A percentile compares a stretch with the other conserved stretches of the same genome.
phyloP scores from a whole-genome alignment of 371 early-diverging fungal species.

The Choanephora cucurbitarum region DNA sequence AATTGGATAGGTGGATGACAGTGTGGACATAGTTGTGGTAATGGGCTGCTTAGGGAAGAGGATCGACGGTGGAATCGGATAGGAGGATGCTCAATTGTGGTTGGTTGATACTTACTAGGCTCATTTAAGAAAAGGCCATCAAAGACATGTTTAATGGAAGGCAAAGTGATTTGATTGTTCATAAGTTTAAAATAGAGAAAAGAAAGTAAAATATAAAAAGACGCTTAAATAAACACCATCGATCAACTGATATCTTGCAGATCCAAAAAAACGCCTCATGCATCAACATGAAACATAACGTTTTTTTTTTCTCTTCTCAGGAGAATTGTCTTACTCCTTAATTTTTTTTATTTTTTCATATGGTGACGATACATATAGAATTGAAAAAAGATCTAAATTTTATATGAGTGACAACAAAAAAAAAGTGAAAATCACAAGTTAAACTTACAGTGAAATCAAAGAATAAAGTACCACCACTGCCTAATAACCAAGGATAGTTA shows the following conservation, averaged over 20 bases:
- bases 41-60: neutral
- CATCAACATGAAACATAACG: constrained; percentile 17
- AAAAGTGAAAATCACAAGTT: too few species aligned
- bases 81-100: too few species aligned
- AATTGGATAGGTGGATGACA: neutral
- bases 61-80: constrained; percentile 5
- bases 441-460: constrained; percentile 63
- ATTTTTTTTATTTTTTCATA: neutral
- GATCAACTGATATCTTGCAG: too few species aligned
- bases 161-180: constrained; percentile 22
- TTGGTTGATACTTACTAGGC: constrained; percentile 4
- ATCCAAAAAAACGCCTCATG: too few species aligned
- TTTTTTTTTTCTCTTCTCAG: neutral
- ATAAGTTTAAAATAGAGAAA: constrained; percentile 7
- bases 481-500: constrained; percentile 75
- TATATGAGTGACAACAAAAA: too few species aligned
- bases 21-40: neutral
- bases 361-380: constrained; percentile 44
- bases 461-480: constrained; percentile 63
- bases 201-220: constrained; percentile 7
- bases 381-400: constrained; percentile 54
- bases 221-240: constrained; percentile 1
- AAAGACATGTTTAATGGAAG: constrained; percentile 25
- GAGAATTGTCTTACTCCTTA: neutral
- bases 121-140: constrained; percentile 10